Percentiles rank a stretch among this genome's conserved stretches.
Evolutionary conservation across 306 rosid genomes (phyloP).

Genomic region (Urtica urens): DNA sequence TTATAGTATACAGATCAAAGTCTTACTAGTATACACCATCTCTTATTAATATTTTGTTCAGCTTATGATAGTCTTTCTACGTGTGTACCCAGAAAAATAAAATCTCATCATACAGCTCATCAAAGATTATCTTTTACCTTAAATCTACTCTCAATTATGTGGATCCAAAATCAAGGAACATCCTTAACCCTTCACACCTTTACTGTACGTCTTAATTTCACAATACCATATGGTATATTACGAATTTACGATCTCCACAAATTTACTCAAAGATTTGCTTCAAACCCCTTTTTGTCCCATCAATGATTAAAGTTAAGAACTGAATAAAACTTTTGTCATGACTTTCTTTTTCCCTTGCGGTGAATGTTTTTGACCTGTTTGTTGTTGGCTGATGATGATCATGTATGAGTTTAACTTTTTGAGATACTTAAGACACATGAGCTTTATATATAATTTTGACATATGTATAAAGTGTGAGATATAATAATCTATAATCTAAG

Average conservation of each 20-base stretch:
- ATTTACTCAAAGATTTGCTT: slow-evolving; percentile 13
- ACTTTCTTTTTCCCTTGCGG: not conserved
- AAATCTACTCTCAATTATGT: slow-evolving; percentile 25
- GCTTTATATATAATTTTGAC: too few relatives aligned
- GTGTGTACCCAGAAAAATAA: too few relatives aligned
- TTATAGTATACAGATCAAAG: too few relatives aligned
- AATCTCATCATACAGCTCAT: slow-evolving; percentile 28
- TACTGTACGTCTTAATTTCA: not conserved
- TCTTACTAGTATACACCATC: too few relatives aligned
- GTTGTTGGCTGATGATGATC: slow-evolving; percentile 16
- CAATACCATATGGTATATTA: not conserved
- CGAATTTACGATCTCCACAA: not conserved
- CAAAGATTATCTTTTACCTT: slow-evolving; percentile 21
- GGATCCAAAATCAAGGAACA: slow-evolving; percentile 1
- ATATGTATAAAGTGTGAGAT: too few relatives aligned
- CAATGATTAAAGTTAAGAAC: slow-evolving; percentile 30
- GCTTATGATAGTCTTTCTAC: slow-evolving; percentile 12
- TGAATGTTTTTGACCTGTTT: slow-evolving; percentile 18
- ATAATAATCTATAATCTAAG: too few relatives aligned
- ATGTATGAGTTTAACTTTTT: slow-evolving; percentile 26
- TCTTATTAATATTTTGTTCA: not conserved
- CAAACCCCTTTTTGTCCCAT: not conserved
- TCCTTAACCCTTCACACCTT: not conserved
- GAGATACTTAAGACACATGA: too few relatives aligned
- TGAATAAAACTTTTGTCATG: slow-evolving; percentile 16